phyloP scores from a whole-genome alignment of 192 early-diverging fungal genomes.

The Tieghemiomyces parasiticus region DNA sequence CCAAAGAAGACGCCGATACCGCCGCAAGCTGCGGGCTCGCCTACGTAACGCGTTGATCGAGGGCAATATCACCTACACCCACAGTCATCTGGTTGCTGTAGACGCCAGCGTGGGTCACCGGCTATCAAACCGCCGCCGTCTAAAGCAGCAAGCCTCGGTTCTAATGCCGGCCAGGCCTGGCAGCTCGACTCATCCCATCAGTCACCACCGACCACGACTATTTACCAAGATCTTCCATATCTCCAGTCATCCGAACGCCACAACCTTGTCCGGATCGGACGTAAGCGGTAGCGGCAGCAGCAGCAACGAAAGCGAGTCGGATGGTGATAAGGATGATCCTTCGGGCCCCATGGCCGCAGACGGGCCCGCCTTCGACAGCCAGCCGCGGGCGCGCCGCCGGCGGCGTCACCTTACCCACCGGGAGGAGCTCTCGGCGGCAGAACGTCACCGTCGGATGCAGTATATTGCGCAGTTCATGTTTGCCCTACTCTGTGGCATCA shows the following conservation, averaged over 20 bases:
- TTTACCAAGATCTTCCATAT: no score
- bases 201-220: no score
- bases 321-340: background rate
- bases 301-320: background rate
- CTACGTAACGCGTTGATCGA: background rate
- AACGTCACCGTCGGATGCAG: background rate
- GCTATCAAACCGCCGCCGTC: background rate
- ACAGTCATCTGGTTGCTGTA: background rate
- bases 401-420: background rate
- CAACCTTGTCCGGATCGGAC: no score
- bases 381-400: no score
- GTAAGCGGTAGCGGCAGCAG: background rate
- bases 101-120: background rate
- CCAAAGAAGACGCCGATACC: slow-evolving; percentile 1
- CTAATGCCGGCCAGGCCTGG: no score
- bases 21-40: background rate
- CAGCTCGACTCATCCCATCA: no score
- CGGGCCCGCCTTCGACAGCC: background rate
- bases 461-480: background rate
- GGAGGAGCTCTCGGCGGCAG: background rate
- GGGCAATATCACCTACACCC: background rate
- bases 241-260: no score
- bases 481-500: slow-evolving; percentile 18
- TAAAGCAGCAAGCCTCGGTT: background rate
- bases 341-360: background rate